Evolutionary conservation across 208 protist species (phyloP), one percentile per base, ranked within the genome.

Genomic region (Leishmania turanica): DNA sequence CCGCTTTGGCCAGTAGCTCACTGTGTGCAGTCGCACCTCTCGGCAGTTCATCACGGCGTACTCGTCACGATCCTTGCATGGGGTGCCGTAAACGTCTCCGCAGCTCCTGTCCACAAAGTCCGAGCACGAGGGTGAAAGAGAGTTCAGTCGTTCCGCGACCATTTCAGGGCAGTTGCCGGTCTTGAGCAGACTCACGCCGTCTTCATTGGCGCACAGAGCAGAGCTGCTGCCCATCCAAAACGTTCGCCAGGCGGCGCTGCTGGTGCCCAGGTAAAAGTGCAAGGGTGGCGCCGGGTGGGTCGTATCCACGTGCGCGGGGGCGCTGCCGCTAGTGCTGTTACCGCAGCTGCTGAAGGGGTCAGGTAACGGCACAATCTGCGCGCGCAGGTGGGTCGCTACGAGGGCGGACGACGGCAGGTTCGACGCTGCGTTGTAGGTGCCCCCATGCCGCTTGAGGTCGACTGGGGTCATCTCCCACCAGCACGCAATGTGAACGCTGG

Each of bases 241-340:
- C 34, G 75, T 80, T 40, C 84, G 82, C 90, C 90, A 93, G 3
- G 90, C 90, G 24, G 82, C 66, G 73, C 90, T 93, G 77, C 90
- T 93, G 53, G 80, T 75, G 49, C 84, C 90, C 5, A 93, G 77
- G 54, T 75, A 81, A 74, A 83, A 83, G 54, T 56, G n/a, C 53
- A 84, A 54, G 8, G 84, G 65, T 34, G 82, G 77, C 27, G 71
- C 3, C 71, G 58, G 42, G 21, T 31, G 56, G 21, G 24, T 27
- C 15, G 65, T 75, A 27, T n/a, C 54, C 11, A 40, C 68, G 4
- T 34, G 51, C 15, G 27, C 27, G 34, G 49, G 37, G 31, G 45
- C 37, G 31, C 21, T 42, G 24, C 69, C 13, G 9, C 69, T 73
- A 54, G 49, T 49, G 27, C 34, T 21, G 66, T 1, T 65, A 37